These are phyloP conservation scores for Exophiala dermatitidis DNA, from an alignment of 2,329 filamentous ascomycete species.

Conservation along the genomic window DNA sequence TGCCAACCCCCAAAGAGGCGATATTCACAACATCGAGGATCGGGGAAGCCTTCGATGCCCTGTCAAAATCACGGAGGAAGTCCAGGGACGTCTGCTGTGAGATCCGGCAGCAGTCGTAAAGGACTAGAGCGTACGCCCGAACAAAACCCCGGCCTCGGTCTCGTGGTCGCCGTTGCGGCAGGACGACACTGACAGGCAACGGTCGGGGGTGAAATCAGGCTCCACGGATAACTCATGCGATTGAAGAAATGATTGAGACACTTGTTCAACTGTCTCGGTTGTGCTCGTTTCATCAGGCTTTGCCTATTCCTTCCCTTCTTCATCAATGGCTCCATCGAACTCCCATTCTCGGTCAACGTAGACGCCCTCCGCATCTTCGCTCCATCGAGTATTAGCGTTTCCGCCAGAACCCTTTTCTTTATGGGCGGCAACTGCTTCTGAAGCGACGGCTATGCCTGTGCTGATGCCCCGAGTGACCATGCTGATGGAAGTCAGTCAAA, in stretches of 20 bases:
- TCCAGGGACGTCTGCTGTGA: too few species aligned
- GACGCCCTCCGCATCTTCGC: background rate
- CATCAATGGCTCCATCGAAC: background rate
- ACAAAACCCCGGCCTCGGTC: background rate
- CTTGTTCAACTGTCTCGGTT: background rate
- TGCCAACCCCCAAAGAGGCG: too few species aligned
- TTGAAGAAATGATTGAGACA: background rate
- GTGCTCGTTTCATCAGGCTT: background rate
- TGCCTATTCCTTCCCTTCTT: background rate
- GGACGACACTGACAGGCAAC: background rate
- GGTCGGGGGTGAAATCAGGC: background rate
- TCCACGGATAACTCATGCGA: background rate
- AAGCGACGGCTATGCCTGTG: background rate
- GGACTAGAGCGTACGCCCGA: too few species aligned
- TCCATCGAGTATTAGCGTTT: background rate
- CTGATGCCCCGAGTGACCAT: background rate
- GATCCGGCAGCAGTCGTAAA: too few species aligned
- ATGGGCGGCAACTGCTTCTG: background rate
- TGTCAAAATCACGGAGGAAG: too few species aligned
- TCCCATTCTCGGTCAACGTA: background rate
- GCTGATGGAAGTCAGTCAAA: background rate
- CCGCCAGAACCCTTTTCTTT: background rate
- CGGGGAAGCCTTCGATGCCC: too few species aligned
- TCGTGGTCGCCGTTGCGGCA: background rate
- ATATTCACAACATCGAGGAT: too few species aligned